Base-by-base conservation (phyloP, 2,329 filamentous ascomycete genomes). In the Hymenoscyphus fraxineus region DNA sequence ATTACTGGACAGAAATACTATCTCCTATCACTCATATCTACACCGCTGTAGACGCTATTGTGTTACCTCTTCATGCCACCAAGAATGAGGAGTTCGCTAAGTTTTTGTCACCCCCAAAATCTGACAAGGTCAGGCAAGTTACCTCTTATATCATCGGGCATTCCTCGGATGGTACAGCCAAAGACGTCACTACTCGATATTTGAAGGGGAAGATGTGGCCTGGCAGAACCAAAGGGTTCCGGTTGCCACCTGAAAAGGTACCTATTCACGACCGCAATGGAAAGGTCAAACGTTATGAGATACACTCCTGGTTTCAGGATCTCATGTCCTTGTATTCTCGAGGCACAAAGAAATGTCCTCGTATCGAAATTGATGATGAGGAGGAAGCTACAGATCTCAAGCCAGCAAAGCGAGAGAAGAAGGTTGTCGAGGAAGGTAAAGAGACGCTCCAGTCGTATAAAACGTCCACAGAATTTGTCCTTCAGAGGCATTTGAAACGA, bases 161-260 rank as follows among this genome's bases (percentile, higher is more conserved):
- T 76, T 92, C 91, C 0, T 78, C 85, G 2, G 93, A 98, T 73
- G 92, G 91, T 1, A 93, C 92, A 0, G 93, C 92, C 13, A 98
- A 98, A 75, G 95, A 99, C 74, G 90, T 99, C 16, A 99, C 95
- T 0, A 88, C 95, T 12, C 86, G 95, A 35, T 99, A 99, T 75
- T 80, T 99, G 7, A 93, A 89, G 72, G 86, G 89, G 27, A 90
- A 90, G 64, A 83, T 89, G 61, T 88, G 93, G 75, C 95, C 95
- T 0, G 94, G 95, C 3, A 90, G 93, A 70, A 96, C 94, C 0
- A 98, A 97, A 74, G 92, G 93, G 3, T 84, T 88, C 68, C 86
- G 95, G 6, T 84, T 97, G 74, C 86, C 89, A 0, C 75, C 88
- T 1, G 92, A 96, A 70, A 97, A 94, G 73, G 81, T 96, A 1